A percentile compares a stretch with the other conserved stretches of the same genome.
These are phyloP conservation scores for Chlorella sp. DNA, from an alignment of 139 green algal species.

Conservation along the genomic window DNA sequence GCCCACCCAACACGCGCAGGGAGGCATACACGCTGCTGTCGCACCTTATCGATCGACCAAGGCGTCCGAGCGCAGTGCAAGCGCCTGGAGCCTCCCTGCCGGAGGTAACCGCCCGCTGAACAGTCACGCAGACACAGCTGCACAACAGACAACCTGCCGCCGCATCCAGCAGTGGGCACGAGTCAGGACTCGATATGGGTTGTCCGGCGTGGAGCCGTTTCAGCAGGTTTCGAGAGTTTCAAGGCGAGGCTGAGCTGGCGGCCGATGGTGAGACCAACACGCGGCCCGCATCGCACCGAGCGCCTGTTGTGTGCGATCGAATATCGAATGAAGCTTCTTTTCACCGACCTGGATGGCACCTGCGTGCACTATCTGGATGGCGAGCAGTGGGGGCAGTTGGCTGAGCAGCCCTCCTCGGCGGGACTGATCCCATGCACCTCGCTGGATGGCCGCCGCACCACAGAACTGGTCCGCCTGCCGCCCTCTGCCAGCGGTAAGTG, in stretches of 20 bases:
- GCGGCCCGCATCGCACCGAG: background rate
- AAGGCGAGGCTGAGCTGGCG: background rate
- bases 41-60: no score
- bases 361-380: slow-evolving; percentile 42
- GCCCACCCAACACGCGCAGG: no score
- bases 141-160: no score
- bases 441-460: background rate
- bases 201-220: background rate
- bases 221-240: background rate
- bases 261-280: background rate
- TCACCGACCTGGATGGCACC: slow-evolving; percentile 52
- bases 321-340: slow-evolving; percentile 17
- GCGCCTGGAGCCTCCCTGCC: no score
- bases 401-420: background rate
- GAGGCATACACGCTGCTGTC: no score
- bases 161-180: no score
- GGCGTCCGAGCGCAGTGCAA: no score
- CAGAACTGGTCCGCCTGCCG: slow-evolving; percentile 9
- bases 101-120: no score
- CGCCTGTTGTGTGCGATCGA: background rate
- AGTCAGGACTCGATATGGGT: no score
- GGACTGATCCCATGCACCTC: slow-evolving; percentile 4
- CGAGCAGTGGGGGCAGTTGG: background rate
- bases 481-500: slow-evolving; percentile 1
- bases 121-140: no score